Conservation (phyloP, 1,284 basidiomycete species). For the Ganoderma boninense region DNA sequence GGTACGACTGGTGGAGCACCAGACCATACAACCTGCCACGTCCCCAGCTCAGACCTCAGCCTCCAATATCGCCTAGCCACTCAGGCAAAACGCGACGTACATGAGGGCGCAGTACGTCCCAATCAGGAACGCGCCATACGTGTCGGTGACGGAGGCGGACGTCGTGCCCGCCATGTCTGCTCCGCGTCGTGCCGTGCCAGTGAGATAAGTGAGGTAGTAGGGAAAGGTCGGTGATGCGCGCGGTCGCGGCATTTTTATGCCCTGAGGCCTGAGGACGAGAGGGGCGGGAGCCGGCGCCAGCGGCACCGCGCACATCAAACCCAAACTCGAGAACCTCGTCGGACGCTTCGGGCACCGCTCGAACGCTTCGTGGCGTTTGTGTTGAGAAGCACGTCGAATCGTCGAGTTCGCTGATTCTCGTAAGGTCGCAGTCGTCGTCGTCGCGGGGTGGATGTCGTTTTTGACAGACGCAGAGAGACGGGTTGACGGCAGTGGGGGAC, state of each 20-base stretch:
- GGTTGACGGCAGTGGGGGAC: not conserved
- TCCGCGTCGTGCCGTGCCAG: not conserved
- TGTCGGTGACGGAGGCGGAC: not conserved
- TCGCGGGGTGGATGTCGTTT: not conserved
- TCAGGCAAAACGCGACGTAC: not conserved
- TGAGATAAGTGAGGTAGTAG: not conserved
- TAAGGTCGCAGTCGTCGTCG: not conserved
- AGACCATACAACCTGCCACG: not conserved
- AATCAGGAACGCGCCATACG: not conserved
- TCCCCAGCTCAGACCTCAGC: not conserved
- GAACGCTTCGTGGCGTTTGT: not conserved
- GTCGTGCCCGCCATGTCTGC: not conserved
- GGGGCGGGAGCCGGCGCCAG: not conserved
- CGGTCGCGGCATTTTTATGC: not conserved
- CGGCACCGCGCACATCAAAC: not conserved
- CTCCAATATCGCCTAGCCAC: not conserved
- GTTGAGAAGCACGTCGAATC: not conserved
- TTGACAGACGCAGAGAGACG: not conserved
- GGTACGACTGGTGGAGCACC: not conserved
- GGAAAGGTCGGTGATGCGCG: not conserved
- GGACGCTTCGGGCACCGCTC: not conserved
- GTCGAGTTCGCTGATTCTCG: not conserved
- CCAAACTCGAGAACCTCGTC: not conserved
- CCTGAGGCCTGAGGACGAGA: not conserved
- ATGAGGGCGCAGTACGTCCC: not conserved